These are phyloP conservation scores for Ophiocordyceps robertsii DNA, from an alignment of 2,329 filamentous ascomycete genomes.

Conservation along the genomic window DNA sequence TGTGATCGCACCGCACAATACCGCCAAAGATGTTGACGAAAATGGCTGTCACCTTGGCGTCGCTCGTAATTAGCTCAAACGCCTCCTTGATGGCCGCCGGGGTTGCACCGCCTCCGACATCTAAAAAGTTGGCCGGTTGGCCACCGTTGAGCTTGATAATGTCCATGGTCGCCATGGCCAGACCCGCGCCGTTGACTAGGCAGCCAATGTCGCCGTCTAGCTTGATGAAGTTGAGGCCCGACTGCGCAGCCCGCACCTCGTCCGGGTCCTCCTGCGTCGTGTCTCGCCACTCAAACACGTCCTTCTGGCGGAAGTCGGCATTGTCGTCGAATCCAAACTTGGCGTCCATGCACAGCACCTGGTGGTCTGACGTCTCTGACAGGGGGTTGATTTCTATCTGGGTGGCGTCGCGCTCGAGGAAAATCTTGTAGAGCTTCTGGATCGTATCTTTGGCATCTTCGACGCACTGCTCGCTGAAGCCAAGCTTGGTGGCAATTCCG, in stretches of 20 bases:
- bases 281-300: constrained; percentile 88
- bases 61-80: constrained; percentile 96
- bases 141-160: constrained; percentile 99
- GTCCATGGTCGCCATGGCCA: constrained; percentile 99
- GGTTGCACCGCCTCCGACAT: constrained; percentile 95
- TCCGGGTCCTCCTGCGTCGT: constrained; percentile 91
- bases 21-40: constrained; percentile 99
- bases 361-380: constrained; percentile 94
- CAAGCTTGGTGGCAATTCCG: constrained; percentile 79
- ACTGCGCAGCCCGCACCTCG: constrained; percentile 92
- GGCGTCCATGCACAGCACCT: constrained; percentile 98
- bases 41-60: constrained; percentile 95
- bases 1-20: constrained; percentile 95
- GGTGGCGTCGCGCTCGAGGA: constrained; percentile 95
- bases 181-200: constrained; percentile 95
- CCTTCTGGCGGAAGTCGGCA: constrained; percentile 95
- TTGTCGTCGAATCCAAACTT: constrained; percentile 99
- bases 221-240: constrained; percentile 99
- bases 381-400: constrained; percentile 99
- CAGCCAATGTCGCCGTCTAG: constrained; percentile 98
- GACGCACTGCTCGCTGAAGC: constrained; percentile 96
- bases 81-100: constrained; percentile 93
- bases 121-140: constrained; percentile 92
- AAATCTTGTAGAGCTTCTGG: constrained; percentile 98
- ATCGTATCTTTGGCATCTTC: constrained; percentile 92